Percentiles rank a stretch among this genome's conserved stretches.
These are phyloP conservation scores for Taxawa tesnikishii DNA, from an alignment of 2,329 filamentous ascomycete species.

Conservation along the genomic window DNA sequence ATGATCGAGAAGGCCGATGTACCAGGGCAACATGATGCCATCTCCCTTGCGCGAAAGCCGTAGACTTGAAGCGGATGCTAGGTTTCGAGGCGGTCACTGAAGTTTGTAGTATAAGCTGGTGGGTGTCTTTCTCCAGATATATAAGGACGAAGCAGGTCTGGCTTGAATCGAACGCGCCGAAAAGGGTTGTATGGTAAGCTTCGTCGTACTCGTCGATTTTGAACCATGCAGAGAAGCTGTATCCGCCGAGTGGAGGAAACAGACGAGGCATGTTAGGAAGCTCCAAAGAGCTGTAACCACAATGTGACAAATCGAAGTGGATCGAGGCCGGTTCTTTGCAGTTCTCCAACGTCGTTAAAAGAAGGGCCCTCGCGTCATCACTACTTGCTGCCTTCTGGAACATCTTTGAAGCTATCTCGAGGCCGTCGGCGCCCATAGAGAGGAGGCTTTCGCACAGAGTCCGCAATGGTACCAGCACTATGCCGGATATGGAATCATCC, in stretches of 20 bases:
- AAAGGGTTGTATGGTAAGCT: constrained; percentile 81
- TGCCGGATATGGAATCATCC: neutral
- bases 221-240: constrained; percentile 84
- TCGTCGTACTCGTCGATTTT: constrained; percentile 78
- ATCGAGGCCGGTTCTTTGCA: constrained; percentile 75
- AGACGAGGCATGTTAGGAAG: constrained; percentile 70
- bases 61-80: constrained; percentile 85
- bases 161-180: constrained; percentile 83
- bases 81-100: constrained; percentile 76
- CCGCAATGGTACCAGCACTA: constrained; percentile 36
- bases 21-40: constrained; percentile 95
- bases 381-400: constrained; percentile 44
- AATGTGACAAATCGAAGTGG: constrained; percentile 81
- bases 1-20: constrained; percentile 66
- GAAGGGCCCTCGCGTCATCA: constrained; percentile 50
- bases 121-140: constrained; percentile 87
- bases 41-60: constrained; percentile 57
- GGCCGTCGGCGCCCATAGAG: constrained; percentile 60
- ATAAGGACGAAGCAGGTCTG: constrained; percentile 90
- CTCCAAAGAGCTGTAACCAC: constrained; percentile 85
- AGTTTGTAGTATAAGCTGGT: constrained; percentile 90
- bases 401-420: constrained; percentile 75
- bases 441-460: constrained; percentile 58
- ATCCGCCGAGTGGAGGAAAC: constrained; percentile 77
- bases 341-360: constrained; percentile 58